Conservation (phyloP, 805 yeast species). For the Saccharomycopsis vini region DNA sequence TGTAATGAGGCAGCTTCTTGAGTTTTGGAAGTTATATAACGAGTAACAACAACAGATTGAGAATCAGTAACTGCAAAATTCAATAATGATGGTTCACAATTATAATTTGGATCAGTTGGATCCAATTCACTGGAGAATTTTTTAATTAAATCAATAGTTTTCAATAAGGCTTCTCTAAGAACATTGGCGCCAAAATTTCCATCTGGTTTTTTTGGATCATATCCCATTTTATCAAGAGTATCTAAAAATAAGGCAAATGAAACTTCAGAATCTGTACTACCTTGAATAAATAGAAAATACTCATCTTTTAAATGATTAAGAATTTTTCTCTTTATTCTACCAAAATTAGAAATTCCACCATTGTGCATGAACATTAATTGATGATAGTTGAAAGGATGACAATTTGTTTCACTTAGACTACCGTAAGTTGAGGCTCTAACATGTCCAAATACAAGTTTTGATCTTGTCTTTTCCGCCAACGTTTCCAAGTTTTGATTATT, state of each 20-base stretch:
- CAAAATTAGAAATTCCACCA: constrained; percentile 77
- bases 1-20: constrained; percentile 96
- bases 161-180: constrained; percentile 58
- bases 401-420: constrained; percentile 85
- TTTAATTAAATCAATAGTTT: constrained; percentile 67
- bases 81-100: constrained; percentile 68
- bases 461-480: constrained; percentile 79
- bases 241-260: constrained; percentile 85
- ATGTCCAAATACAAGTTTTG: constrained; percentile 83
- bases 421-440: constrained; percentile 96
- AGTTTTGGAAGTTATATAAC: constrained; percentile 80
- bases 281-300: constrained; percentile 75
- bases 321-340: constrained; percentile 61
- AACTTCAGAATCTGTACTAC: constrained; percentile 94
- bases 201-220: constrained; percentile 46
- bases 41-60: constrained; percentile 68
- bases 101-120: constrained; percentile 29
- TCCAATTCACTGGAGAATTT: constrained; percentile 59
- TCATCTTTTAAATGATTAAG: constrained; percentile 69
- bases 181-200: constrained; percentile 45
- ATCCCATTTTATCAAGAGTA: constrained; percentile 65
- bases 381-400: constrained; percentile 91
- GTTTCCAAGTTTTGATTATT: constrained; percentile 84
- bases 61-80: constrained; percentile 97
- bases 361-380: constrained; percentile 94